Evolutionary conservation across 2,329 filamentous ascomycete genomes (phyloP).

Genomic region (Spiromastix sp.): DNA sequence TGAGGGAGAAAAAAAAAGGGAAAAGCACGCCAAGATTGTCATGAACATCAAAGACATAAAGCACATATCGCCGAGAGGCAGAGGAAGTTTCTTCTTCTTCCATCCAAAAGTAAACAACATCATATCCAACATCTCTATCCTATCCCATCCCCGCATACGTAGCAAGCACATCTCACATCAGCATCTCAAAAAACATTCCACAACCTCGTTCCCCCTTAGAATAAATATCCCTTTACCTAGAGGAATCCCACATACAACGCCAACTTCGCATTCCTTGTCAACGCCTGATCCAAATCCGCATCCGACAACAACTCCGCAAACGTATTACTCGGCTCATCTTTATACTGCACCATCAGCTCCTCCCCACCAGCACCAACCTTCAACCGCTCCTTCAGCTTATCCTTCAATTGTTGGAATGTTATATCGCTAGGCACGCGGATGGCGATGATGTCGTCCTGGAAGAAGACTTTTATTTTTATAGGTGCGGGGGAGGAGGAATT

Average conservation of each 20-base stretch:
- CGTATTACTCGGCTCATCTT: slow-evolving; percentile 69
- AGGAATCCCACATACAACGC: slow-evolving; percentile 57
- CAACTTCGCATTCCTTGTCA: slow-evolving; percentile 79
- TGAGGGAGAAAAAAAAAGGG: slow-evolving; percentile 10
- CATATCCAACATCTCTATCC: background rate
- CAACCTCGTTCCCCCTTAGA: no score
- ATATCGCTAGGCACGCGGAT: slow-evolving; percentile 80
- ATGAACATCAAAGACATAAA: background rate
- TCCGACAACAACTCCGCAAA: slow-evolving; percentile 68
- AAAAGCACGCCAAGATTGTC: background rate
- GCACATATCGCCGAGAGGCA: background rate
- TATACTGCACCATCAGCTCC: slow-evolving; percentile 72
- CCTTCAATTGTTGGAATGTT: slow-evolving; percentile 63
- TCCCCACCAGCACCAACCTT: slow-evolving; percentile 65
- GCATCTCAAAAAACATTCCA: no score
- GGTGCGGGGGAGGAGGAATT: slow-evolving; percentile 36
- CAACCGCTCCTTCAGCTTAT: slow-evolving; percentile 75
- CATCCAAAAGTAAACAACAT: background rate
- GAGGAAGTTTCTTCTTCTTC: no score
- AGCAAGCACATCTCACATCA: no score
- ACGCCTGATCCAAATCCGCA: slow-evolving; percentile 67
- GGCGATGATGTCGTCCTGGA: slow-evolving; percentile 81
- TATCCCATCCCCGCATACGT: slow-evolving; percentile 17
- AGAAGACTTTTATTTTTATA: slow-evolving; percentile 93
- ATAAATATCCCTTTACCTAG: no score